Conservation (phyloP, 768 basidiomycete species). For the Rhodocollybia butyracea region DNA sequence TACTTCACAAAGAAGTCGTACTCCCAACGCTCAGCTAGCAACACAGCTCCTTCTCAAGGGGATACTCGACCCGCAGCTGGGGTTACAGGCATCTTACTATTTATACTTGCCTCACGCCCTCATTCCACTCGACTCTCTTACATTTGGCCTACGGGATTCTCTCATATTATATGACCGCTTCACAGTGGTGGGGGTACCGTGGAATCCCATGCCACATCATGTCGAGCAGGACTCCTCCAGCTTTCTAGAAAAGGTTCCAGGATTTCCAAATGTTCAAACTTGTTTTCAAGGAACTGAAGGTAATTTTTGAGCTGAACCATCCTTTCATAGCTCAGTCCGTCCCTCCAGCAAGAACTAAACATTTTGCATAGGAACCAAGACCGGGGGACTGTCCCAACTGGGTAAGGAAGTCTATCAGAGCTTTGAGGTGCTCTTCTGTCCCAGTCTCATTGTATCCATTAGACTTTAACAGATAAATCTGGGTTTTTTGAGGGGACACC, state of each 20-base stretch:
- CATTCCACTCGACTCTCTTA: no score
- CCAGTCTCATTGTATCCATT: constrained; percentile 25
- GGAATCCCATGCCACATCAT: no score
- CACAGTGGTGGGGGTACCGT: no score
- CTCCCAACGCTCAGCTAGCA: no score
- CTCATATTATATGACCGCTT: no score
- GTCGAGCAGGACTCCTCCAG: no score
- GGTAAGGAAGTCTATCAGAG: constrained; percentile 27
- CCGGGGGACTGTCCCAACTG: constrained; percentile 27
- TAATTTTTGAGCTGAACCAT: constrained; percentile 8
- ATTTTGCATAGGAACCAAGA: constrained; percentile 13
- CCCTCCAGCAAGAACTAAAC: constrained; percentile 28
- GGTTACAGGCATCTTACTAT: no score
- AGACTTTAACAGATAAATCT: constrained; percentile 25
- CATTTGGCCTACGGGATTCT: no score
- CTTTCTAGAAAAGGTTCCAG: constrained; percentile 11
- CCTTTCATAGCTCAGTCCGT: constrained; percentile 29
- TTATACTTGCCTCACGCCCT: no score
- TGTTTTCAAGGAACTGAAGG: constrained; percentile 14
- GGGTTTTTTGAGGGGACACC: constrained; percentile 8
- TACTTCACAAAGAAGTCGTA: no score
- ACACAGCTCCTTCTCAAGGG: no score
- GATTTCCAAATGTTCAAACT: constrained; percentile 13
- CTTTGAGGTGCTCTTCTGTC: constrained; percentile 26
- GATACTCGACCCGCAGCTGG: no score